Base-by-base conservation (phyloP, 73 alveolate genomes). In the Paramecium octaurelia region DNA sequence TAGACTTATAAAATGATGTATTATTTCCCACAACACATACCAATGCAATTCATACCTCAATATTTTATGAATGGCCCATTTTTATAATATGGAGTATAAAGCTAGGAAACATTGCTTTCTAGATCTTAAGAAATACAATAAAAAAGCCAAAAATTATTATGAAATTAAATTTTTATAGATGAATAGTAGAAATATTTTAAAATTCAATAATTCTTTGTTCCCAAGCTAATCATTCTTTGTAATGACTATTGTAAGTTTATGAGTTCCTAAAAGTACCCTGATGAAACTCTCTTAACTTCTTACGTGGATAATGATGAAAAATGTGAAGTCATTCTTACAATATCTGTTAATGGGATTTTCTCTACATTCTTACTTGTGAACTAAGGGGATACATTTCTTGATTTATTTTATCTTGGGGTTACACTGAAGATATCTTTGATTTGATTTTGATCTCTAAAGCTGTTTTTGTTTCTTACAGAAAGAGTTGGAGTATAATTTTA, bases 271-370 rank as follows among this genome's bases (percentile, higher is more conserved):
- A 73, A 35, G 46, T 73, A 35, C 16, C 60, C 87, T 4, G 40
- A 10, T 5, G 87, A 73, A 36, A 73, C 59, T 6, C 16, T 36
- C 31, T 31, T 36, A 2, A 73, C 38, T 40, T 73, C 87, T 38
- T 73, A 2, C 5, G 64, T 16, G 1, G 87, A 73, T 35, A 36
- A 18, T 73, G 20, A 10, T 36, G 36, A 29, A 73, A 31, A 73
- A 73, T 73, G 64, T 12, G 60, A 16, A n/a, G 87, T 73, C 87
- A 73, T 73, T 73, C 87, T 73, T 11, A 16, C 87, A 12, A 73
- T 5, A n/a, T 73, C 42, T 10, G 87, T 34, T 20, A 73, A 20
- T 40, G 87, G 87, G 4, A 73, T 9, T 70, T 70, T 36, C 6
- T 36, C 87, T 29, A n/a, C 21, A 34, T 36, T 29, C 2, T 20